These are phyloP conservation scores for Fusarium tuaranense DNA, from an alignment of 2,329 filamentous ascomycete species.

Conservation along the genomic window DNA sequence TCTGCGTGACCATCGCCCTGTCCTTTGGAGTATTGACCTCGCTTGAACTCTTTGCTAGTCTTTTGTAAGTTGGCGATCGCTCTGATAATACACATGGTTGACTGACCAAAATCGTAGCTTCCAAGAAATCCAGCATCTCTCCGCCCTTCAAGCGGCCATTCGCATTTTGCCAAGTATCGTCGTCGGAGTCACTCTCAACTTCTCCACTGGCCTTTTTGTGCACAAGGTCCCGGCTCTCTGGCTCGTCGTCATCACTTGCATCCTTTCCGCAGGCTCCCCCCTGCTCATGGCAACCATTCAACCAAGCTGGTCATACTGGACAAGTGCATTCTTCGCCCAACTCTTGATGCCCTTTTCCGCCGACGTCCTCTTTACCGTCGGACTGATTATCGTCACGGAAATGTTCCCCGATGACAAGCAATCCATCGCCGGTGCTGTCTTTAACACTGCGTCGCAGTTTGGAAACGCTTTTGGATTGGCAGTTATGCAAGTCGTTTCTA, in stretches of 20 bases:
- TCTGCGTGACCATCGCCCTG: constrained; percentile 63
- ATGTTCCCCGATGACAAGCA: constrained; percentile 68
- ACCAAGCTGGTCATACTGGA: constrained; percentile 64
- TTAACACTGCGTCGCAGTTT: constrained; percentile 69
- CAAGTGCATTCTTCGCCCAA: constrained; percentile 57
- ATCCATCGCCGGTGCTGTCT: constrained; percentile 70
- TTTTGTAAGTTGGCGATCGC: constrained; percentile 55
- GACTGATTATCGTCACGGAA: constrained; percentile 64
- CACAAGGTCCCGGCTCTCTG: constrained; percentile 54
- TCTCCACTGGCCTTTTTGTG: constrained; percentile 59
- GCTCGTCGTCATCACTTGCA: constrained; percentile 53
- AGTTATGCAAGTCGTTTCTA: constrained; percentile 59
- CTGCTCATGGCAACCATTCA: constrained; percentile 66
- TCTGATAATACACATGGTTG: too few species aligned
- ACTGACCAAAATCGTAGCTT: constrained; percentile 51
- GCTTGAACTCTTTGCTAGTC: constrained; percentile 60
- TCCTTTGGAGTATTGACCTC: constrained; percentile 59
- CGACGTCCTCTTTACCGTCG: constrained; percentile 68
- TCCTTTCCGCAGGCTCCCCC: constrained; percentile 58
- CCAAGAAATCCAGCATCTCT: constrained; percentile 60
- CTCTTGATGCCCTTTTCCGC: constrained; percentile 55
- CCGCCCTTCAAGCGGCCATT: constrained; percentile 58
- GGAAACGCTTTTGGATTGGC: constrained; percentile 63
- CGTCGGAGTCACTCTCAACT: constrained; percentile 55
- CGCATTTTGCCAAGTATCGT: constrained; percentile 60